A percentile compares a stretch with the other conserved stretches of the same genome.
Evolutionary conservation across 2,329 filamentous ascomycete species (phyloP).

Genomic region (Alternaria rosae): DNA sequence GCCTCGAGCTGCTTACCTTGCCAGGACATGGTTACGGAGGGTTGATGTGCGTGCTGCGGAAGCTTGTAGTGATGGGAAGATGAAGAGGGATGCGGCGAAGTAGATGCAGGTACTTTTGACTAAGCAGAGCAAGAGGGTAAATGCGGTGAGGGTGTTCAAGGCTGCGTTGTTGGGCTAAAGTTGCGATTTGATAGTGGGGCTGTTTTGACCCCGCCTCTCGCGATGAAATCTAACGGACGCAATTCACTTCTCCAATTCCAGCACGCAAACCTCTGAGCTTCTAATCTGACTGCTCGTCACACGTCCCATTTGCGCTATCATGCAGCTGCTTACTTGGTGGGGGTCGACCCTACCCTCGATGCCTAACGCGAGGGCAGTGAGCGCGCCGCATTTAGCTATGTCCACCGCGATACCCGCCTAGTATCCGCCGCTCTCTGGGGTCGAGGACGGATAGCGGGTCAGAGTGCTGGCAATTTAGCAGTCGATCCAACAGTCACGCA

Average conservation of each 20-base stretch:
- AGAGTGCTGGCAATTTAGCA: slow-evolving; percentile 3
- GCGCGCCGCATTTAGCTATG: slow-evolving; percentile 4
- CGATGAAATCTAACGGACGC: slow-evolving; percentile 9
- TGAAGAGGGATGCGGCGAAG: slow-evolving; percentile 21
- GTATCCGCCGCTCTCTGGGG: slow-evolving; percentile 11
- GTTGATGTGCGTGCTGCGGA: slow-evolving; percentile 33
- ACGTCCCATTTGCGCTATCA: slow-evolving; percentile 38
- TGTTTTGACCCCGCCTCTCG: slow-evolving; percentile 19
- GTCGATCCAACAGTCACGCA: neutral
- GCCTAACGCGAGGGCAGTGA: slow-evolving; percentile 2
- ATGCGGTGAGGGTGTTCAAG: slow-evolving; percentile 35
- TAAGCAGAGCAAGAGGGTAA: slow-evolving; percentile 30
- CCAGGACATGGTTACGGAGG: slow-evolving; percentile 52
- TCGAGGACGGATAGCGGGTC: slow-evolving; percentile 7
- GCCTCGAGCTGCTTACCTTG: slow-evolving; percentile 45
- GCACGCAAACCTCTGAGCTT: neutral
- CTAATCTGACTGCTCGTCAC: slow-evolving; percentile 1
- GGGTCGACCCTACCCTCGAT: slow-evolving; percentile 12
- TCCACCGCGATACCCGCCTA: slow-evolving; percentile 18
- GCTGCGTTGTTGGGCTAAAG: slow-evolving; percentile 24
- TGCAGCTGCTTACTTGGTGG: slow-evolving; percentile 23
- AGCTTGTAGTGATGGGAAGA: slow-evolving; percentile 26
- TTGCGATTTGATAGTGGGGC: slow-evolving; percentile 27
- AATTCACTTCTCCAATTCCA: slow-evolving; percentile 7
- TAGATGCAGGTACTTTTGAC: slow-evolving; percentile 33